These are phyloP conservation scores for Cyclospora cayetanensis DNA, from an alignment of 169 alveolate genomes.

Conservation along the genomic window DNA sequence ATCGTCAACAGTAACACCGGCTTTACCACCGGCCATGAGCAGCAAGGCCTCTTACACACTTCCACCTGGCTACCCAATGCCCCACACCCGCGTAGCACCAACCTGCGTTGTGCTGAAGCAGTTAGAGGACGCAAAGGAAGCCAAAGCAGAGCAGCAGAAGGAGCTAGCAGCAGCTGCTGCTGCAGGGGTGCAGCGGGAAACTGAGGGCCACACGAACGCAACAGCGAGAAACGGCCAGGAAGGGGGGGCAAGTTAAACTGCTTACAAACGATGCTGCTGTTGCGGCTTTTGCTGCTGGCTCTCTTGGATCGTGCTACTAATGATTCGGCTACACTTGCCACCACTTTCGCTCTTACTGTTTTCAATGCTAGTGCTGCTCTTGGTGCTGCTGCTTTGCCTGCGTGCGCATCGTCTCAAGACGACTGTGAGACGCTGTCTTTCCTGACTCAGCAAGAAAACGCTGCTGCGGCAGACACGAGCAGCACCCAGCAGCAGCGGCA, in stretches of 20 bases:
- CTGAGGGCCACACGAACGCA: not conserved
- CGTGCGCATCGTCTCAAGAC: too few relatives aligned
- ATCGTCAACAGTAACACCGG: not conserved
- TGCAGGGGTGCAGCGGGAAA: not conserved
- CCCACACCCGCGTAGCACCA: conserved; percentile 6
- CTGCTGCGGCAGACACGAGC: not conserved
- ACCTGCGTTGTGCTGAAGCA: conserved; percentile 32
- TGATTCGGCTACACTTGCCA: too few relatives aligned
- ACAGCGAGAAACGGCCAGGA: not conserved
- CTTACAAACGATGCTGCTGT: not conserved
- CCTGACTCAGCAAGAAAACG: not conserved
- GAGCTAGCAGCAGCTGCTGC: not conserved
- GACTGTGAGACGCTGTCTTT: not conserved
- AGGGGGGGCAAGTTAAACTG: not conserved
- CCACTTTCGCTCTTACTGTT: too few relatives aligned
- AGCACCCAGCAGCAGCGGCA: not conserved
- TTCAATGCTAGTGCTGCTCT: not conserved
- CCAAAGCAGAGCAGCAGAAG: not conserved
- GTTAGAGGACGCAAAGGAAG: not conserved
- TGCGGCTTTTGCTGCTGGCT: not conserved
- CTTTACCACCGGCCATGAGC: not conserved
- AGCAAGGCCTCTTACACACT: not conserved
- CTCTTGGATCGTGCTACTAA: too few relatives aligned
- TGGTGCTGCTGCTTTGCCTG: not conserved
- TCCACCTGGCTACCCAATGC: conserved; percentile 5